phyloP scores from a whole-genome alignment of 352 stramenopile genomes.

The Phytophthora parvispora region DNA sequence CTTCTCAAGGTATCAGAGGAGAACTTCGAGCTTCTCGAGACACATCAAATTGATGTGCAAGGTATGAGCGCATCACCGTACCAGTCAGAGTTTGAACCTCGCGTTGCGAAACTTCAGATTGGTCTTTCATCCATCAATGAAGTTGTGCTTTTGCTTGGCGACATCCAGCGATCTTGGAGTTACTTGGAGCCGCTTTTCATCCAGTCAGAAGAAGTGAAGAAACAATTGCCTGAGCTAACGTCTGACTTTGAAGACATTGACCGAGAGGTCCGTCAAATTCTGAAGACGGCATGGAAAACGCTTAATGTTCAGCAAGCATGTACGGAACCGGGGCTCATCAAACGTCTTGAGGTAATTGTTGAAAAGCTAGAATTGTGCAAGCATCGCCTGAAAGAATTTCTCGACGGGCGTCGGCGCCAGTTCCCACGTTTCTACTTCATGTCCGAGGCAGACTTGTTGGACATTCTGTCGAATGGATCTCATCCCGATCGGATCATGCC shows the following conservation, averaged over 20 bases:
- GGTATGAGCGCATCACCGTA: conserved; percentile 97
- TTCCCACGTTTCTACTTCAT: conserved; percentile 97
- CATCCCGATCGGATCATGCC: conserved; percentile 95
- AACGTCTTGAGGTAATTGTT: conserved; percentile 93
- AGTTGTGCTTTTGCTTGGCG: conserved; percentile 94
- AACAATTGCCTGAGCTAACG: conserved; percentile 95
- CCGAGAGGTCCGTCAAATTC: conserved; percentile 90
- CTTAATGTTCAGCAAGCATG: conserved; percentile 94
- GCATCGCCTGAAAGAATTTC: conserved; percentile 96
- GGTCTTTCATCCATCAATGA: conserved; percentile 92
- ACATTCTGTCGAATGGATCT: conserved; percentile 97
- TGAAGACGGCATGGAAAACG: conserved; percentile 88
- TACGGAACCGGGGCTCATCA: conserved; percentile 90
- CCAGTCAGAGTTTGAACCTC: conserved; percentile 95
- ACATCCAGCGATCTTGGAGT: conserved; percentile 97
- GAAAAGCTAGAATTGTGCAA: conserved; percentile 96
- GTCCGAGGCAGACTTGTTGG: conserved; percentile 93
- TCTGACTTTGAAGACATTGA: conserved; percentile 96
- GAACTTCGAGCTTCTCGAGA: conserved; percentile 97
- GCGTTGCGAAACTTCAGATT: conserved; percentile 91
- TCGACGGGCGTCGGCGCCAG: conserved; percentile 94
- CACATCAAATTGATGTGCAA: conserved; percentile 97
- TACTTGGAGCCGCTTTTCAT: conserved; percentile 98
- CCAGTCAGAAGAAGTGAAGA: conserved; percentile 97
- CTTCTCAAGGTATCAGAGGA: conserved; percentile 96